These are phyloP conservation scores for Ogataea trehaloabstinens DNA, from an alignment of 805 yeast species.

Conservation along the genomic window DNA sequence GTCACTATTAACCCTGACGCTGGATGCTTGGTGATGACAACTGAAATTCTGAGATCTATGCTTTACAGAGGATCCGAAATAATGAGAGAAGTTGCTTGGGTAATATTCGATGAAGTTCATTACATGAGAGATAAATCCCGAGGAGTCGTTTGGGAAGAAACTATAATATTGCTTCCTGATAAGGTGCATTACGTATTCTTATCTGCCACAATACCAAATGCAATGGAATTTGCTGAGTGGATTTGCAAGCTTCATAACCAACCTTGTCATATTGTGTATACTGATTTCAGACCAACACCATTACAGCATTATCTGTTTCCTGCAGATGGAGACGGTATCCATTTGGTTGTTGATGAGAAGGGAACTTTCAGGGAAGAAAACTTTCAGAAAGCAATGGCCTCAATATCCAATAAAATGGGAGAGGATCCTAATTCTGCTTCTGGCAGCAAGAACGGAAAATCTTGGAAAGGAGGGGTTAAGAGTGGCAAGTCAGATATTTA, in stretches of 20 bases:
- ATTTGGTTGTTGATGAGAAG: conserved; percentile 95
- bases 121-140: conserved; percentile 97
- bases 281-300: conserved; percentile 99
- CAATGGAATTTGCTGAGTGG: conserved; percentile 99
- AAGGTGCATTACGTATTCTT: conserved; percentile 91
- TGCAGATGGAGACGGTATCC: conserved; percentile 98
- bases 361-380: conserved; percentile 95
- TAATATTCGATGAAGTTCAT: conserved; percentile 96
- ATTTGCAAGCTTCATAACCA: conserved; percentile 91
- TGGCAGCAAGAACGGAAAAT: conserved; percentile 58
- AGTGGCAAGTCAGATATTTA: conserved; percentile 75
- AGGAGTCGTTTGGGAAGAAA: conserved; percentile 99
- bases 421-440: conserved; percentile 73
- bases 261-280: conserved; percentile 98
- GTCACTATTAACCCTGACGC: conserved; percentile 98
- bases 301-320: conserved; percentile 96
- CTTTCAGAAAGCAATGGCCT: conserved; percentile 97
- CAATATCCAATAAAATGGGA: conserved; percentile 77
- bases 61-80: conserved; percentile 95
- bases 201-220: conserved; percentile 97
- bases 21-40: conserved; percentile 97
- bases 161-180: conserved; percentile 91
- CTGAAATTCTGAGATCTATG: conserved; percentile 96
- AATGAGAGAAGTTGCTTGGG: conserved; percentile 99
- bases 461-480: conserved; percentile 82